Evolutionary conservation across 1,139 yeast genomes (phyloP).

Genomic region (Protomyces macrosporus): DNA sequence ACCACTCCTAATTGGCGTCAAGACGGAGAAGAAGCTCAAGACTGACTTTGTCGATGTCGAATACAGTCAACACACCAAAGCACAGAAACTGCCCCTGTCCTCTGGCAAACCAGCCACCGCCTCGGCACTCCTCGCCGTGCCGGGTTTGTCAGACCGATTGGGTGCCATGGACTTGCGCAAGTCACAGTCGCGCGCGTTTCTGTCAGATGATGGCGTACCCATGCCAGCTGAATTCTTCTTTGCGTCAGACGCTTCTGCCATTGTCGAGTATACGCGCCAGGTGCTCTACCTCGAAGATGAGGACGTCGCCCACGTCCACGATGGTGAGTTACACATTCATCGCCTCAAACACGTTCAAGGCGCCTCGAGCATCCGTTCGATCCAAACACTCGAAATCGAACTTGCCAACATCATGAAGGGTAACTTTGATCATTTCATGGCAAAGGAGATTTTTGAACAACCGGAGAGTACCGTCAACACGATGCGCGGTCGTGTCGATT

Average conservation of each 20-base stretch:
- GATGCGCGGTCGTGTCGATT: constrained; percentile 98
- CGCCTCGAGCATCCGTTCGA: constrained; percentile 86
- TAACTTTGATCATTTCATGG: constrained; percentile 93
- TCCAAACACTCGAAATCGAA: constrained; percentile 95
- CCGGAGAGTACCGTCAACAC: constrained; percentile 98
- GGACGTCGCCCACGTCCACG: constrained; percentile 96
- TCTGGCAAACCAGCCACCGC: constrained; percentile 24
- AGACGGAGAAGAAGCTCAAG: constrained; percentile 88
- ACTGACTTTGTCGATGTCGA: constrained; percentile 98
- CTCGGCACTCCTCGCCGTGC: constrained; percentile 14
- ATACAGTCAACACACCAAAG: constrained; percentile 46
- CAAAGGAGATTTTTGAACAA: constrained; percentile 97
- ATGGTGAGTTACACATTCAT: constrained; percentile 97
- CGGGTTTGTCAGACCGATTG: constrained; percentile 16
- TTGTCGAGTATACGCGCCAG: constrained; percentile 92
- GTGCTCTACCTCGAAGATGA: constrained; percentile 95
- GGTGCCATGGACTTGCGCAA: constrained; percentile 35
- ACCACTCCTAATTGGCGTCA: constrained; percentile 93
- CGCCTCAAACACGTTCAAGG: constrained; percentile 90
- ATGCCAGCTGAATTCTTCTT: constrained; percentile 93
- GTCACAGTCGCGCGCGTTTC: constrained; percentile 87
- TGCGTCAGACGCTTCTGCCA: constrained; percentile 98
- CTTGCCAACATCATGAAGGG: constrained; percentile 98
- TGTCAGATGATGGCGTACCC: constrained; percentile 85
- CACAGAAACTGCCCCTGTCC: constrained; percentile 12